phyloP scores from a whole-genome alignment of 768 basidiomycete genomes.

The Naganishia kalamii region DNA sequence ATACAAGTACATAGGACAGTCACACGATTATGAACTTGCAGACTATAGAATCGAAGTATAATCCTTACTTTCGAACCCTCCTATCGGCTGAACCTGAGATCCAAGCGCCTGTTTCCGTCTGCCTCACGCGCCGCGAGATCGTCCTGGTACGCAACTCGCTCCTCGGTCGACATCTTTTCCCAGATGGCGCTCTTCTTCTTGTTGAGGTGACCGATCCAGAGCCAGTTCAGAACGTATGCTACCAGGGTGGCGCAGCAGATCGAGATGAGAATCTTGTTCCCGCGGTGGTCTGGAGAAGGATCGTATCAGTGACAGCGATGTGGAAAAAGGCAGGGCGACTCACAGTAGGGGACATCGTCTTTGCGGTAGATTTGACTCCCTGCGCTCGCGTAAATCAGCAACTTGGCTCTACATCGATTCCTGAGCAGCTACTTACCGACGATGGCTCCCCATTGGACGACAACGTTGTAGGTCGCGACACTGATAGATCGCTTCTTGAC shows the following conservation, averaged over 20 bases:
- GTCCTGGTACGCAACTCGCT: conserved; percentile 56
- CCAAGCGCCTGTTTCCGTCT: conserved; percentile 27
- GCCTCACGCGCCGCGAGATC: conserved; percentile 55
- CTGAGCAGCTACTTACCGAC: conserved; percentile 11
- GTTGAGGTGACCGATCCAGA: conserved; percentile 43
- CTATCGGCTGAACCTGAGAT: conserved; percentile 20
- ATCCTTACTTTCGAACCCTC: neutral
- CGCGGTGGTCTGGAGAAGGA: conserved; percentile 50
- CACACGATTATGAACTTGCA: too few species aligned
- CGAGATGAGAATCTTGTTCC: conserved; percentile 57
- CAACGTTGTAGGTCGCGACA: conserved; percentile 56
- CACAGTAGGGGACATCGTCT: conserved; percentile 16
- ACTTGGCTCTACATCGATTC: neutral
- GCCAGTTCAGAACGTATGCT: conserved; percentile 51
- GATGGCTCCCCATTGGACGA: conserved; percentile 53
- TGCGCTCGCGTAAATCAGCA: neutral
- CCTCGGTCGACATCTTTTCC: conserved; percentile 53
- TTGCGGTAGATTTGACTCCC: conserved; percentile 55
- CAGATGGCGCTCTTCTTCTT: conserved; percentile 53
- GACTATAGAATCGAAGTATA: too few species aligned
- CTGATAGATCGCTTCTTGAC: conserved; percentile 23
- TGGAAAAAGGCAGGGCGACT: neutral
- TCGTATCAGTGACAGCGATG: neutral
- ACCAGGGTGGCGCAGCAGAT: conserved; percentile 56
- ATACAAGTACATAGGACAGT: too few species aligned